Percentiles rank a stretch among this genome's conserved stretches.
Conservation (phyloP, 2,329 filamentous ascomycete genomes). For the Myriangium duriaei region DNA sequence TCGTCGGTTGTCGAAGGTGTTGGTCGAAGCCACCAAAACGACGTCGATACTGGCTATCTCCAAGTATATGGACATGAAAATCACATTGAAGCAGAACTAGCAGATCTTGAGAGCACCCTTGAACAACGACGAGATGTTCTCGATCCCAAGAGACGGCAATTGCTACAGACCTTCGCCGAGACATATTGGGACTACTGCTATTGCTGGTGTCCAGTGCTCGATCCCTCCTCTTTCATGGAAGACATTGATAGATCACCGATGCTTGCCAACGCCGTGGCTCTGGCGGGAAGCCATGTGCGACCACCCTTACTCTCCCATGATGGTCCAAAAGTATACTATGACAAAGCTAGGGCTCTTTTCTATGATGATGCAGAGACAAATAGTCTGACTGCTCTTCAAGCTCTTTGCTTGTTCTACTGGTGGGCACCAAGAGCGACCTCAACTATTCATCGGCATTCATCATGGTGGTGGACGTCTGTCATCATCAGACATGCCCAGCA, state of each 20-base stretch:
- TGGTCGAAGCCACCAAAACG: background rate
- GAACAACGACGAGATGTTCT: background rate
- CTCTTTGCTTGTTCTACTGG: slow-evolving; percentile 4
- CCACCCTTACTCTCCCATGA: background rate
- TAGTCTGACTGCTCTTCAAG: background rate
- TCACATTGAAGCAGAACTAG: background rate
- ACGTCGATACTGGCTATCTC: slow-evolving; percentile 1
- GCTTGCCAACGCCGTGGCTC: background rate
- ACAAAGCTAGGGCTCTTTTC: slow-evolving; percentile 1
- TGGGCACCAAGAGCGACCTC: slow-evolving; percentile 3
- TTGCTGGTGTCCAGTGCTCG: background rate
- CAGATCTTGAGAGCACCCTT: background rate
- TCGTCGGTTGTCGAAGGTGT: slow-evolving; percentile 1
- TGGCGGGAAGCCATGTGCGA: background rate
- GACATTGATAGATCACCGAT: background rate
- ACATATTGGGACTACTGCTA: slow-evolving; percentile 4
- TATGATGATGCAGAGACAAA: slow-evolving; percentile 3
- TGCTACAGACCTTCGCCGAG: background rate
- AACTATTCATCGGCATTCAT: slow-evolving; percentile 1
- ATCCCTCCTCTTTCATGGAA: background rate
- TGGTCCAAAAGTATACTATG: background rate
- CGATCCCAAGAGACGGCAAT: background rate
- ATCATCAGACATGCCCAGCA: slow-evolving; percentile 2
- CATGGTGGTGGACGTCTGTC: slow-evolving; percentile 6
- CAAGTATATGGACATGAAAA: slow-evolving; percentile 1